Evolutionary conservation across 176 grass and related monocot genomes (phyloP).

Genomic region (Oryza longistaminata): DNA sequence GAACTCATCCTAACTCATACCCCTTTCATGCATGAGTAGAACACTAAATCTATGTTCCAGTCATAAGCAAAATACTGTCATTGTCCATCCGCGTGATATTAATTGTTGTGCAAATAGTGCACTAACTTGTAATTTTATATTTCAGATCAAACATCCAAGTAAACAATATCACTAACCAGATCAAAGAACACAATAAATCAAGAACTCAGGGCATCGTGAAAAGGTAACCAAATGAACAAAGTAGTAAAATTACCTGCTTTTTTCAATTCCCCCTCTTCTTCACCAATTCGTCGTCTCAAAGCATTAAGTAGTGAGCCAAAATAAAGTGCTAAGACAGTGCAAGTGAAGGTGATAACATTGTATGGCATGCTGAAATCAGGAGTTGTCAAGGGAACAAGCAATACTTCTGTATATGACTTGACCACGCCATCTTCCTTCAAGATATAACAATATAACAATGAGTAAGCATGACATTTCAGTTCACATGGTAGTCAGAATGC

Average conservation of each 20-base stretch:
- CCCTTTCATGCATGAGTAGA: background rate
- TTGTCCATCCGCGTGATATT: background rate
- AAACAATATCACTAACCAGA: background rate
- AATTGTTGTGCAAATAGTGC: background rate
- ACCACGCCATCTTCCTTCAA: constrained; percentile 75
- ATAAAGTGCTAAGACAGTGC: constrained; percentile 93
- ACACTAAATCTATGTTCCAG: constrained; percentile 1
- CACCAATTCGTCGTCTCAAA: constrained; percentile 73
- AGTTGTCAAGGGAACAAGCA: constrained; percentile 96
- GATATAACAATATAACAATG: constrained; percentile 16
- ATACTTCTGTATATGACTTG: constrained; percentile 88
- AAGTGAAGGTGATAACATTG: constrained; percentile 99
- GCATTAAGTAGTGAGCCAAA: constrained; percentile 92
- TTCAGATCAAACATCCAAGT: background rate
- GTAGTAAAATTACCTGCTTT: constrained; percentile 54
- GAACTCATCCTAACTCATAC: background rate
- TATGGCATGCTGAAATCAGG: constrained; percentile 99
- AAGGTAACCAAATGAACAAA: constrained; percentile 4
- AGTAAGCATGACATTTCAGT: constrained; percentile 7
- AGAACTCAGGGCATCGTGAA: background rate
- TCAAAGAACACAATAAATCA: background rate
- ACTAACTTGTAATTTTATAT: background rate
- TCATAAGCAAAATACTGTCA: background rate
- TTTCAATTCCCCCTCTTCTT: constrained; percentile 78
- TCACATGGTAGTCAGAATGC: background rate